Conservation (phyloP, 2,329 filamentous ascomycete genomes). For the Exophiala alcalophila region DNA sequence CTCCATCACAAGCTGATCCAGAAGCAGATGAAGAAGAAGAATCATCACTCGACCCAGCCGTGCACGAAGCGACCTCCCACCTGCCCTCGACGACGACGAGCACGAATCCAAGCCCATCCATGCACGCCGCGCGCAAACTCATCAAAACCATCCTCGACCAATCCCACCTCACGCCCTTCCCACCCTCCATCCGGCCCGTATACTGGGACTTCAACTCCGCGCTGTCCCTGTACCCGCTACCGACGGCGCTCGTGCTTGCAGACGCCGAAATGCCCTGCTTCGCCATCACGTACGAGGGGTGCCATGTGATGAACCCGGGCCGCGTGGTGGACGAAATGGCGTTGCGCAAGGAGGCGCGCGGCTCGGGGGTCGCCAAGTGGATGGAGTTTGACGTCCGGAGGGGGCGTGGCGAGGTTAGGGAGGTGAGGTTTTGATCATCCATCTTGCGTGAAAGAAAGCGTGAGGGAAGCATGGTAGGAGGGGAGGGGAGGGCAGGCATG, state of each 20-base stretch:
- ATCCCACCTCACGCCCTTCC: conserved; percentile 82
- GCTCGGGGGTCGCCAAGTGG: conserved; percentile 66
- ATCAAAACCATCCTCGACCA: conserved; percentile 92
- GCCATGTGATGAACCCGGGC: conserved; percentile 92
- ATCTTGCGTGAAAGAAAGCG: no score
- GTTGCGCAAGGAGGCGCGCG: conserved; percentile 43
- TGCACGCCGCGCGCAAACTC: conserved; percentile 64
- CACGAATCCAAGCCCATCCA: conserved; percentile 25
- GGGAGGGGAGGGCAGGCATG: no score
- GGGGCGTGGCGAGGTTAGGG: conserved; percentile 59
- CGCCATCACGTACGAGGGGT: conserved; percentile 88
- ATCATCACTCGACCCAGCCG: conserved; percentile 15
- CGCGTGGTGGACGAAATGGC: conserved; percentile 53
- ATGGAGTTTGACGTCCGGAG: conserved; percentile 76
- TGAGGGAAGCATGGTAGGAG: no score
- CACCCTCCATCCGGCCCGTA: conserved; percentile 72
- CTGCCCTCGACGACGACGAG: conserved; percentile 26
- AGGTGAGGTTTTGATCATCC: conserved; percentile 59
- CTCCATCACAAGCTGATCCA: no score
- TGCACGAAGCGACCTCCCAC: conserved; percentile 30
- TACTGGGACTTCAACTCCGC: conserved; percentile 82
- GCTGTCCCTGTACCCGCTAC: conserved; percentile 81
- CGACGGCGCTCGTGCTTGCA: conserved; percentile 76
- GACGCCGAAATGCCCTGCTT: conserved; percentile 81
- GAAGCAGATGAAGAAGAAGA: no score